Evolutionary conservation across 768 basidiomycete genomes (phyloP), one percentile per base, ranked within the genome.

Genomic region (Russula abietina): DNA sequence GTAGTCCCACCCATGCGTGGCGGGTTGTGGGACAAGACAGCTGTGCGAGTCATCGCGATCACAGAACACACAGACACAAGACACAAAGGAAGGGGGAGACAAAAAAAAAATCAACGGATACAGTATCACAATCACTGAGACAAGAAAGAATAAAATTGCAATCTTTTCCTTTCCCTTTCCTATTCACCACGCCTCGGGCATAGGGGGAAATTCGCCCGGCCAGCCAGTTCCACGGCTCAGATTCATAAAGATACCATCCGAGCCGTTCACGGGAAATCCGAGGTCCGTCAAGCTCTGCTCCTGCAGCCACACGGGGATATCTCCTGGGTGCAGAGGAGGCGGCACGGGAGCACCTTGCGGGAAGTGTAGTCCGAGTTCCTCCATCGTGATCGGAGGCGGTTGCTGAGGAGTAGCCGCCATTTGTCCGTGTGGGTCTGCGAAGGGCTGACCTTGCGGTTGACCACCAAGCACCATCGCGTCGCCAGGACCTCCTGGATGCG

Each of bases 211-310:
- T 70, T 90, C 88, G 55, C 84, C 83, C 22, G 80, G 81, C 90
- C 90, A 92, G 17, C 89, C 89, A 63, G 84, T 87, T 45, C 81
- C 71, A 56, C 83, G 84, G 49, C 79, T 79, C 76, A 89, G 81
- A 67, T 88, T 85, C 66, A 95, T 73, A 76, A 98, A 95, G 57
- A 96, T 88, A 14, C 88, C 91, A 68, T 98, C 94, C 4, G 88
- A 89, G 49, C 94, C 94, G 68, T 94, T 94, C 41, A 85, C 79
- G n/a, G 94, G 94, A 57, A 97, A 77, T 17, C 94, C 92, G 16
- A 98, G 84, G 73, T 98, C 94, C 17, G 86, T 85, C 66, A 95
- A 75, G 71, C 85, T 93, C 91, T 96, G 87, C 74, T 96, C 94
- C 72, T 91, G 93, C 61, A 97, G 75, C 94, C 94, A 97, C 4